Evolutionary conservation across 352 stramenopile genomes (phyloP).

Genomic region (Phytophthora meadii): DNA sequence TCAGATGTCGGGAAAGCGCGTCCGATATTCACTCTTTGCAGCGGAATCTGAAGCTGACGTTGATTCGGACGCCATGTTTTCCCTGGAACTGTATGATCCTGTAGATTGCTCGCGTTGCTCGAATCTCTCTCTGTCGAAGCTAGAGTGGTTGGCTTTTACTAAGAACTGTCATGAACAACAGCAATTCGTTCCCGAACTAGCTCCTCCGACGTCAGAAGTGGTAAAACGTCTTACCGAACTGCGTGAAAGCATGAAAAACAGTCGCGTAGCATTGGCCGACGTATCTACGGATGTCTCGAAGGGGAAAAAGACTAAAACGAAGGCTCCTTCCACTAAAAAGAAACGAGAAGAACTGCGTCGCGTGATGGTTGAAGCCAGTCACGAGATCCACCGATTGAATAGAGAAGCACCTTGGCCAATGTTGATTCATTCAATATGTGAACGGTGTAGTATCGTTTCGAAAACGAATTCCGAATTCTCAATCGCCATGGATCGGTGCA

Average conservation of each 20-base stretch:
- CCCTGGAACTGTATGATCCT: slow-evolving; percentile 53
- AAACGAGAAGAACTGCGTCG: slow-evolving; percentile 29
- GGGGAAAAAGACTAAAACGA: slow-evolving; percentile 34
- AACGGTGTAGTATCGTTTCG: slow-evolving; percentile 31
- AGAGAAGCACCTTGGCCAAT: slow-evolving; percentile 39
- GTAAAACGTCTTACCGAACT: slow-evolving; percentile 24
- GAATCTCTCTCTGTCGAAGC: slow-evolving; percentile 33
- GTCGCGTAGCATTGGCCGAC: slow-evolving; percentile 13
- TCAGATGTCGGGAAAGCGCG: slow-evolving; percentile 20
- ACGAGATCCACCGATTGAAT: slow-evolving; percentile 32
- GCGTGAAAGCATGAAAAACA: slow-evolving; percentile 10
- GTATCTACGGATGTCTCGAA: slow-evolving; percentile 14
- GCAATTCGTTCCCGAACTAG: slow-evolving; percentile 39
- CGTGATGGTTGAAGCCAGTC: slow-evolving; percentile 21
- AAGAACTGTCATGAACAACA: slow-evolving; percentile 55
- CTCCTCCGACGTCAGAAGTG: slow-evolving; percentile 11
- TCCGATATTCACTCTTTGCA: slow-evolving; percentile 46
- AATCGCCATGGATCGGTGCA: slow-evolving; percentile 48
- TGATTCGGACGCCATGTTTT: slow-evolving; percentile 31
- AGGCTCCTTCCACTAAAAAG: slow-evolving; percentile 26
- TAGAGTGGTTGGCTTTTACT: slow-evolving; percentile 55
- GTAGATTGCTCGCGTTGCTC: slow-evolving; percentile 4
- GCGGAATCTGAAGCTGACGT: slow-evolving; percentile 10
- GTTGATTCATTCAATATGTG: slow-evolving; percentile 47
- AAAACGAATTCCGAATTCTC: slow-evolving; percentile 1